phyloP scores from a whole-genome alignment of 2,329 filamentous ascomycete species.

The Cytospora schulzeri region DNA sequence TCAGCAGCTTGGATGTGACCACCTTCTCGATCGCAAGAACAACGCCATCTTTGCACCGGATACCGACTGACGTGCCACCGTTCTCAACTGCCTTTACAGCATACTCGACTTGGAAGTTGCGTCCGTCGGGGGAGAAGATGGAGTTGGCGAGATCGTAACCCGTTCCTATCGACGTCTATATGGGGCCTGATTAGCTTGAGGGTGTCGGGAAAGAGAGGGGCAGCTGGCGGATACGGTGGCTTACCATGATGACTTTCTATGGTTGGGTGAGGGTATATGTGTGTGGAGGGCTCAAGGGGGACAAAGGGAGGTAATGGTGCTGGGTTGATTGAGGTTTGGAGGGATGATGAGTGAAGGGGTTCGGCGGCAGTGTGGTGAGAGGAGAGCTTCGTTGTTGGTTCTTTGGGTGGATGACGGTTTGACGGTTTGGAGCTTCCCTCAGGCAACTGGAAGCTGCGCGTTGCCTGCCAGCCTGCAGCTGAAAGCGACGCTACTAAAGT shows the following conservation, averaged over 20 bases:
- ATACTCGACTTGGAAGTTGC: conserved; percentile 99
- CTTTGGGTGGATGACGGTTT: conserved; percentile 2
- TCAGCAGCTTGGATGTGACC: conserved; percentile 91
- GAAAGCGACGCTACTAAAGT: neutral
- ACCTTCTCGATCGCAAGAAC: conserved; percentile 97
- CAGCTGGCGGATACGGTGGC: neutral
- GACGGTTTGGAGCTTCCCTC: conserved; percentile 2
- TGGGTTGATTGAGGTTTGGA: neutral
- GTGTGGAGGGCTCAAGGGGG: neutral
- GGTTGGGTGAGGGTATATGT: neutral
- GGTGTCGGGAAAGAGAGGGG: neutral
- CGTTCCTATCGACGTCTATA: conserved; percentile 97
- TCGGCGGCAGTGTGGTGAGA: neutral
- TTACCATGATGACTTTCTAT: neutral
- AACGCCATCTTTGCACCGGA: conserved; percentile 95
- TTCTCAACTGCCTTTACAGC: conserved; percentile 98
- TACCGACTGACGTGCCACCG: conserved; percentile 92
- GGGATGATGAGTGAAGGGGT: neutral
- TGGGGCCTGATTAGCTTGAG: neutral
- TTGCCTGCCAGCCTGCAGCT: conserved; percentile 1
- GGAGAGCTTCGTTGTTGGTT: neutral
- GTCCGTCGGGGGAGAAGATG: conserved; percentile 97
- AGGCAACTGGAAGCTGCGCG: conserved; percentile 1
- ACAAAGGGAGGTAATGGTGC: neutral
- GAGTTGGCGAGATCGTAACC: conserved; percentile 99